Evolutionary conservation across 352 stramenopile species (phyloP).

Genomic region (Phytopythium chamaehyphon): DNA sequence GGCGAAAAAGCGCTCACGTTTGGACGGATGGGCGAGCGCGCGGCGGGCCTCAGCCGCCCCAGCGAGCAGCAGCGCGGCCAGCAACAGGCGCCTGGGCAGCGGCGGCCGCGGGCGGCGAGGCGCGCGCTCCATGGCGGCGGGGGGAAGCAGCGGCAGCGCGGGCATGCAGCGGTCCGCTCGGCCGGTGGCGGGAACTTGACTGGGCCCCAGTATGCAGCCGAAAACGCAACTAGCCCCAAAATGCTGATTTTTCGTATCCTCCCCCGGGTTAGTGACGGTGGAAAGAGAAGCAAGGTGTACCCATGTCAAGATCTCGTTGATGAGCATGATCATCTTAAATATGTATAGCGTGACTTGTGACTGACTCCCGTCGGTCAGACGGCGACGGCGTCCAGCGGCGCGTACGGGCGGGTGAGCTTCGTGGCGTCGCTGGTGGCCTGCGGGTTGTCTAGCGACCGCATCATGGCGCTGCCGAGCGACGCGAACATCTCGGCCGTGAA

Average conservation of each 20-base stretch:
- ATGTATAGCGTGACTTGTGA: no score
- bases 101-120: not conserved
- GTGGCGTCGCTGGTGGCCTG: constrained; percentile 4
- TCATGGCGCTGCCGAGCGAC: constrained; percentile 52
- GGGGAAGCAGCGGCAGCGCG: constrained; percentile 5
- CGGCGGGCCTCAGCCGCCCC: constrained; percentile 32
- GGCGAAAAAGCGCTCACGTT: constrained; percentile 19
- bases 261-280: no score
- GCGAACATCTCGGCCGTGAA: constrained; percentile 63
- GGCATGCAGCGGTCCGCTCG: no score
- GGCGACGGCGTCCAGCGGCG: not conserved
- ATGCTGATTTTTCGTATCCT: no score
- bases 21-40: constrained; percentile 17
- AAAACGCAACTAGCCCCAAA: no score
- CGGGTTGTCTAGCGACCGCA: constrained; percentile 17
- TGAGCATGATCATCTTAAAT: no score
- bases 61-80: constrained; percentile 19
- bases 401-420: constrained; percentile 8
- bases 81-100: constrained; percentile 18
- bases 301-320: no score
- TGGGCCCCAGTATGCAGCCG: no score
- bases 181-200: not conserved
- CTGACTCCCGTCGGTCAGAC: no score
- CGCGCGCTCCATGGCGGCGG: not conserved
- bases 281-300: no score